Percentiles rank a stretch among this genome's conserved stretches.
Evolutionary conservation across 257 asterid genomes (phyloP).

Genomic region (Solanum virginianum): DNA sequence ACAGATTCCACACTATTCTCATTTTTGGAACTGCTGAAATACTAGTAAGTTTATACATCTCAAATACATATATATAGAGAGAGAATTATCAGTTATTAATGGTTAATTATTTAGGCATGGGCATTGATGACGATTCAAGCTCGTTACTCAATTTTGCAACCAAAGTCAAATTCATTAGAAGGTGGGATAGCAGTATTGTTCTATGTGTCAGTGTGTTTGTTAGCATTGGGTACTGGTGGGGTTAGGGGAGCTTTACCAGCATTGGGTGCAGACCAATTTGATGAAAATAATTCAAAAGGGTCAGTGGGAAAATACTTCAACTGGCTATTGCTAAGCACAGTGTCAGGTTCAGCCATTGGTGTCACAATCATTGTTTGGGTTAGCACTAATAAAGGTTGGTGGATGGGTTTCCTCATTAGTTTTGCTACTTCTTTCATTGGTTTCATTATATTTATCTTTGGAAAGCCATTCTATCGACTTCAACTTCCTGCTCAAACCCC

Average conservation of each 20-base stretch:
- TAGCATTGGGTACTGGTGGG: conserved; percentile 47
- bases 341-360: conserved; percentile 41
- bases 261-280: conserved; percentile 53
- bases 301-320: conserved; percentile 40
- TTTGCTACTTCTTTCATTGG: conserved; percentile 26
- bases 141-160: conserved; percentile 21
- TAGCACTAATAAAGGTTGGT: conserved; percentile 45
- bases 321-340: conserved; percentile 32
- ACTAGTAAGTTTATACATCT: conserved; percentile 6
- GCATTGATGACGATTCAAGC: conserved; percentile 42
- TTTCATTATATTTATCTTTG: conserved; percentile 27
- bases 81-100: background rate
- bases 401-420: conserved; percentile 38
- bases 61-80: too few relatives aligned
- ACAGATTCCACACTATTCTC: conserved; percentile 34
- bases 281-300: conserved; percentile 20
- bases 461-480: conserved; percentile 27
- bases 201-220: conserved; percentile 22
- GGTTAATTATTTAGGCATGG: conserved; percentile 17
- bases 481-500: conserved; percentile 25
- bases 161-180: conserved; percentile 16
- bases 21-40: conserved; percentile 36
- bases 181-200: conserved; percentile 33
- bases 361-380: conserved; percentile 55
- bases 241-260: conserved; percentile 45